Evolutionary conservation across 1,284 basidiomycete genomes (phyloP).

Genomic region (Athelia sp.): DNA sequence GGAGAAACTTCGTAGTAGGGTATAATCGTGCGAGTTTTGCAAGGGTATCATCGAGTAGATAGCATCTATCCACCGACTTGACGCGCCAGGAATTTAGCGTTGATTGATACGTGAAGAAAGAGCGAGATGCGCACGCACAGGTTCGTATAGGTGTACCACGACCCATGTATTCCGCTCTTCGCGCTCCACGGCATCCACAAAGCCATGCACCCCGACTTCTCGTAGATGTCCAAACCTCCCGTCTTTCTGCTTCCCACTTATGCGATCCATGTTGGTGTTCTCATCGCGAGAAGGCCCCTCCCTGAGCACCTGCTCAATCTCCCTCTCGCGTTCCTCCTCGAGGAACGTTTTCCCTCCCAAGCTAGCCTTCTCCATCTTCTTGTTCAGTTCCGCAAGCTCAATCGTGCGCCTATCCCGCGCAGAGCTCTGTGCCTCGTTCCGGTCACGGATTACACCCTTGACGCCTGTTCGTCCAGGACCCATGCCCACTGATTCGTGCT

Average conservation of each 20-base stretch:
- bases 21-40: slow-evolving; percentile 64
- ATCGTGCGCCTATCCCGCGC: slow-evolving; percentile 42
- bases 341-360: slow-evolving; percentile 64
- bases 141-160: slow-evolving; percentile 78
- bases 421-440: slow-evolving; percentile 57
- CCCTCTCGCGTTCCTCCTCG: slow-evolving; percentile 65
- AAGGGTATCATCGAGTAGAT: slow-evolving; percentile 63
- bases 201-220: slow-evolving; percentile 74
- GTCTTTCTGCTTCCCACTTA: slow-evolving; percentile 41
- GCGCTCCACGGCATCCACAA: slow-evolving; percentile 69
- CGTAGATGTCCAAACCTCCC: slow-evolving; percentile 76
- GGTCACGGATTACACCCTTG: slow-evolving; percentile 78
- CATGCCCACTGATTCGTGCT: slow-evolving; percentile 63
- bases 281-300: slow-evolving; percentile 26
- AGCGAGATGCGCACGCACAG: slow-evolving; percentile 43
- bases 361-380: slow-evolving; percentile 54
- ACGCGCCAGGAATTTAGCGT: slow-evolving; percentile 2
- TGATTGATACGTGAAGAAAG: slow-evolving; percentile 7
- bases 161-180: slow-evolving; percentile 72
- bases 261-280: slow-evolving; percentile 25
- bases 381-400: slow-evolving; percentile 45
- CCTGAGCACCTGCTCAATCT: slow-evolving; percentile 34
- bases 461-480: slow-evolving; percentile 79
- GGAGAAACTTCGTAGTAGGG: slow-evolving; percentile 75
- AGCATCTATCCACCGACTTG: slow-evolving; percentile 73